phyloP scores from a whole-genome alignment of 2,329 filamentous ascomycete genomes.

The Hansfordia pulvinata region DNA sequence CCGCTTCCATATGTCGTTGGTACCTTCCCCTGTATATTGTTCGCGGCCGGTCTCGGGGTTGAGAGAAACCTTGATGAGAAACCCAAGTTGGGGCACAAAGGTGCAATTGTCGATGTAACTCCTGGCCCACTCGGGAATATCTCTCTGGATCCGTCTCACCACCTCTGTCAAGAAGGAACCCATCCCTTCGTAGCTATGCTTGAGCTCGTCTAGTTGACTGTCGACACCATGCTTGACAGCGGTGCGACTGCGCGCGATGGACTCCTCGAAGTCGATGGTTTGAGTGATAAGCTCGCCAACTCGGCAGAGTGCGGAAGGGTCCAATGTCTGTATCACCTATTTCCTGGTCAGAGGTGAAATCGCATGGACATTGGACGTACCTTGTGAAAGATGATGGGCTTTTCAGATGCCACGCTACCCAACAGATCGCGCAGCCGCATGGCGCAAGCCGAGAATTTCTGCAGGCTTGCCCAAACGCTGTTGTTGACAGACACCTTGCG shows the following conservation, averaged over 20 bases:
- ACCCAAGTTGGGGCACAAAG: slow-evolving; percentile 85
- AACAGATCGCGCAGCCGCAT: slow-evolving; percentile 57
- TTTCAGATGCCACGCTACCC: slow-evolving; percentile 36
- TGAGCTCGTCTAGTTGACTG: slow-evolving; percentile 61
- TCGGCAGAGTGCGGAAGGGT: slow-evolving; percentile 42
- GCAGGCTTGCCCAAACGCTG: slow-evolving; percentile 61
- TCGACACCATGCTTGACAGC: slow-evolving; percentile 63
- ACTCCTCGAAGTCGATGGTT: slow-evolving; percentile 69
- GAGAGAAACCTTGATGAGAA: slow-evolving; percentile 61
- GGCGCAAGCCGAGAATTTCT: slow-evolving; percentile 55
- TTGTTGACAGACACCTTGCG: slow-evolving; percentile 39
- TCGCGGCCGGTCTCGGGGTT: slow-evolving; percentile 44
- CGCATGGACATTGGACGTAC: slow-evolving; percentile 15
- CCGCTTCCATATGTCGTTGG: slow-evolving; percentile 55
- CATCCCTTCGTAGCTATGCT: slow-evolving; percentile 65
- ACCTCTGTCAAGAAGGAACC: slow-evolving; percentile 58
- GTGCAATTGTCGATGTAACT: slow-evolving; percentile 58
- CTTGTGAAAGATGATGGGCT: slow-evolving; percentile 37
- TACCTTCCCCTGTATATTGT: slow-evolving; percentile 47
- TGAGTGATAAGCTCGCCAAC: slow-evolving; percentile 60
- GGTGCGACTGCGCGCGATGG: slow-evolving; percentile 55
- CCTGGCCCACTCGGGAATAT: slow-evolving; percentile 45
- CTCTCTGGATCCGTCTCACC: slow-evolving; percentile 45
- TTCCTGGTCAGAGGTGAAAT: slow-evolving; percentile 5
- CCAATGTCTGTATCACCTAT: slow-evolving; percentile 46